These are phyloP conservation scores for Solanum bulbocastanum DNA, from an alignment of 257 asterid genomes.

Conservation along the genomic window DNA sequence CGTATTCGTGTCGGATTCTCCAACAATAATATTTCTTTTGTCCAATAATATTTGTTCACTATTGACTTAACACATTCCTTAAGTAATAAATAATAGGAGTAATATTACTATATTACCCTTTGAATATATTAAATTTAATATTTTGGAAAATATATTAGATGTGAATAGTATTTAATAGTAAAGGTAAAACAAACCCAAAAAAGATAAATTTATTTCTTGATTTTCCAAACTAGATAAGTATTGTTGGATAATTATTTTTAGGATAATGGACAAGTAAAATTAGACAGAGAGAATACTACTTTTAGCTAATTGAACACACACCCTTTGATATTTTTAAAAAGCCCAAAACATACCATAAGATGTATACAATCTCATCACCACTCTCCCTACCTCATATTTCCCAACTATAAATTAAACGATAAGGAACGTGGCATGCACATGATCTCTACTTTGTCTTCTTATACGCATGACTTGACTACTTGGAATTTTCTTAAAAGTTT, in stretches of 20 bases:
- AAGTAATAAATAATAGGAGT: too few relatives aligned
- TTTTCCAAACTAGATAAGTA: too few relatives aligned
- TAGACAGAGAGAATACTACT: not conserved
- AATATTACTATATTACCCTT: too few relatives aligned
- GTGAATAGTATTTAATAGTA: not conserved
- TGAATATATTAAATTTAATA: too few relatives aligned
- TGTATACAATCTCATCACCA: not conserved
- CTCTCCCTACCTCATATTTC: not conserved
- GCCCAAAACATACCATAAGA: not conserved
- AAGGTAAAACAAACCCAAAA: too few relatives aligned
- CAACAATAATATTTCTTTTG: too few relatives aligned
- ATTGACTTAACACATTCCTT: too few relatives aligned
- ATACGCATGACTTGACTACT: not conserved
- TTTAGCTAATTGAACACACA: not conserved
- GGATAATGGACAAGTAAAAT: too few relatives aligned
- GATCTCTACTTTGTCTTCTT: not conserved
- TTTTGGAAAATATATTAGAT: not conserved
- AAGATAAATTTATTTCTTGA: not conserved
- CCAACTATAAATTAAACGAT: not conserved
- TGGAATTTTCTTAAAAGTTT: not conserved
- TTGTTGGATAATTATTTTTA: not conserved
- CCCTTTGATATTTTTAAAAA: too few relatives aligned
- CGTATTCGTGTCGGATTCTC: too few relatives aligned
- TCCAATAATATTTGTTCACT: not conserved
- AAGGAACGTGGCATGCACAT: not conserved